These are phyloP conservation scores for Holtermannia corniformis DNA, from an alignment of 768 basidiomycete species.

Conservation along the genomic window DNA sequence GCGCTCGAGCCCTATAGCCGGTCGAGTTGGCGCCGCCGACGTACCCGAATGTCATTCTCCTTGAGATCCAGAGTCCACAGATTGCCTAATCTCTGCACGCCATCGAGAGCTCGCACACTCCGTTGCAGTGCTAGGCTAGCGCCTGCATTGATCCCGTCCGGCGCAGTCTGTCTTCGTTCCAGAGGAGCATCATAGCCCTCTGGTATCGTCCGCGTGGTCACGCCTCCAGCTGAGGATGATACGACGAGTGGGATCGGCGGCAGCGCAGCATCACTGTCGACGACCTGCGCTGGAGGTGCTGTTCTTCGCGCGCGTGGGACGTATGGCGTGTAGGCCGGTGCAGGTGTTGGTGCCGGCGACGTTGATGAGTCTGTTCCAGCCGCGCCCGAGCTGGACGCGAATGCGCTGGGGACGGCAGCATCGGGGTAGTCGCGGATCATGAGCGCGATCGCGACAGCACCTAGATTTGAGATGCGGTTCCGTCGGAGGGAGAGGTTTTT, in stretches of 20 bases:
- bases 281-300: constrained; percentile 6
- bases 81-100: constrained; percentile 71
- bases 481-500: constrained; percentile 82
- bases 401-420: constrained; percentile 45
- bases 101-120: constrained; percentile 82
- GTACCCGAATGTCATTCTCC: constrained; percentile 81
- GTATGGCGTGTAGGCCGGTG: constrained; percentile 36
- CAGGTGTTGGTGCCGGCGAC: background rate
- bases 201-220: constrained; percentile 28
- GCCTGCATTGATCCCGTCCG: constrained; percentile 25
- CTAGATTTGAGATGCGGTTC: constrained; percentile 73
- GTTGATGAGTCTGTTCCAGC: constrained; percentile 25
- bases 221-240: constrained; percentile 19
- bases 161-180: constrained; percentile 16
- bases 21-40: constrained; percentile 40
- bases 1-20: background rate
- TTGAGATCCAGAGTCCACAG: constrained; percentile 81
- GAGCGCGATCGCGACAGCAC: constrained; percentile 82
- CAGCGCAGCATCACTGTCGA: constrained; percentile 16
- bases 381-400: constrained; percentile 23
- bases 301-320: constrained; percentile 39
- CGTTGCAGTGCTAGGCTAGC: constrained; percentile 60
- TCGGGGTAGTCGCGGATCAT: constrained; percentile 97
- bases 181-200: constrained; percentile 47
- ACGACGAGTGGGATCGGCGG: constrained; percentile 26